These are phyloP conservation scores for Lactuca saligna DNA, from an alignment of 129 eudicot genomes.

Conservation along the genomic window DNA sequence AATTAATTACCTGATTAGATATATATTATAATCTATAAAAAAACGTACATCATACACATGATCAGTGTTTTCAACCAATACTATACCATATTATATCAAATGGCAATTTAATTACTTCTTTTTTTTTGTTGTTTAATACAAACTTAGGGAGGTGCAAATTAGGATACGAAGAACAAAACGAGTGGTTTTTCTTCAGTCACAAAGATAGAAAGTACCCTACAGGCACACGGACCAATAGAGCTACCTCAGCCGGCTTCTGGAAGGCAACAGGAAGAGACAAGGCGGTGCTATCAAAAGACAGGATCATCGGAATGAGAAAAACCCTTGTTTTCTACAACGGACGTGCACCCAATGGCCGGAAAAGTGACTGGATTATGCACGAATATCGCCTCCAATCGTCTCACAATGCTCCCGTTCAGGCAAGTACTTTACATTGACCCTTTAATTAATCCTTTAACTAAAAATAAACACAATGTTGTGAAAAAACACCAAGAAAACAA, in stretches of 20 bases:
- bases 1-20: no score
- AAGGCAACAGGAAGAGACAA: constrained; percentile 92
- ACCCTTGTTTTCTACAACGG: constrained; percentile 88
- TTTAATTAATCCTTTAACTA: neutral
- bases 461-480: neutral
- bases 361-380: constrained; percentile 87
- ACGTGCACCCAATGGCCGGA: constrained; percentile 82
- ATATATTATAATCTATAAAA: no score
- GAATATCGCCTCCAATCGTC: constrained; percentile 80
- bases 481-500: neutral
- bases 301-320: constrained; percentile 82
- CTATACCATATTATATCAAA: no score
- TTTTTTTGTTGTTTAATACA: neutral
- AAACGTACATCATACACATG: no score
- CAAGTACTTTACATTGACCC: constrained; percentile 19
- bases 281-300: constrained; percentile 69
- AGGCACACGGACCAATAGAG: constrained; percentile 80
- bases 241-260: constrained; percentile 89
- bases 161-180: constrained; percentile 75
- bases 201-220: constrained; percentile 90
- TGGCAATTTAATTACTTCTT: neutral
- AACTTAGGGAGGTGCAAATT: constrained; percentile 63
- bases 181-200: constrained; percentile 94
- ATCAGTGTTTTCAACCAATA: no score
- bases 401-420: constrained; percentile 75